Evolutionary conservation across 176 grass and related monocot species (phyloP), one percentile per base, ranked within the genome.

Genomic region (Carex scoparia): DNA sequence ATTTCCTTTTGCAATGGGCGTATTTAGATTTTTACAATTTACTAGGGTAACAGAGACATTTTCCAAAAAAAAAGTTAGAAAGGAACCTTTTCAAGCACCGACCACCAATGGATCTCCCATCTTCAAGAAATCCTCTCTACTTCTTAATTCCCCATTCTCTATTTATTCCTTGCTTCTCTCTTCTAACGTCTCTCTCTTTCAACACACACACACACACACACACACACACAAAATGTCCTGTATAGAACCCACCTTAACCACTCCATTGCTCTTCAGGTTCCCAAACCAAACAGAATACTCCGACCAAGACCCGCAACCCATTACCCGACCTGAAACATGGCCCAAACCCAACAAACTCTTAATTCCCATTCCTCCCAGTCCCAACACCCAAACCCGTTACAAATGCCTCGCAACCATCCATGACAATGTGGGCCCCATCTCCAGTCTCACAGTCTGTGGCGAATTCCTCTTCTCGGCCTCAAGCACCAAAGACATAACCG

Each of bases 391-490:
- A 23, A 69, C 16, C 30, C 23, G 49, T 23, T 89, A 88, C 81
- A 98, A 94, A 87, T 72, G 85, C 40, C 86, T 98, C 3, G 91
- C 93, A 1, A 89, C 90, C 59, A 78, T 98, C 27, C n/a, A 84
- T 1, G 91, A 88, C 83, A 91, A 98, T 75, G 58, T 13, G 59
- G 88, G 90, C n/a, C 87, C 90, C 53, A 88, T 98, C 4, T 89
- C 93, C 33, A 90, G 90, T 86, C 87, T 98, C 61, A 92, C 91
- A 2, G 88, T 98, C 65, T 98, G 93, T 81, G 96, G 93, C 0
- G 96, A 98, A 90, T 98, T 95, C 85, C 84, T 98, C 2, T 90
- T 98, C 85, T 95, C 92, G 79, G 93, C 91, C 9, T 99, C 90
- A 78, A 87, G 86, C 55, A 94, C 82, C 65, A 83, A 86, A 5